phyloP scores from a whole-genome alignment of 2,329 filamentous ascomycete species.

The Sporothrix schenckii region DNA sequence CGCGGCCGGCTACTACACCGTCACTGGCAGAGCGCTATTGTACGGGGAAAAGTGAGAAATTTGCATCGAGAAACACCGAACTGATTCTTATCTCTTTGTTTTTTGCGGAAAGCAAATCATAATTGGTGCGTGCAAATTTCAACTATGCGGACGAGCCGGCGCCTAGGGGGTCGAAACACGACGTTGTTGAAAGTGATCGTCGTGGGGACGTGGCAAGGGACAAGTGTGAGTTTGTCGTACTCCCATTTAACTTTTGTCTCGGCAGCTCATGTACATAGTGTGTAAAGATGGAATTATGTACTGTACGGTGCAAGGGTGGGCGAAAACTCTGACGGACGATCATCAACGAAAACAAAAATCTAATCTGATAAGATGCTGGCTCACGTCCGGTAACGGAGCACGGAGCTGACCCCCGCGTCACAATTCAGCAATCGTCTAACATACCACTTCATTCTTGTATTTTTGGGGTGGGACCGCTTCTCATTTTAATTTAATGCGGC shows the following conservation, averaged over 20 bases:
- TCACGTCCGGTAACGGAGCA: background rate
- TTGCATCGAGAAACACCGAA: background rate
- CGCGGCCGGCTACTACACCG: background rate
- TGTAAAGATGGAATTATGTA: background rate
- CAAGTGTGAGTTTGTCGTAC: background rate
- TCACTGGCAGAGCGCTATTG: background rate
- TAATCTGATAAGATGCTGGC: conserved; percentile 31
- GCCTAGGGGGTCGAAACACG: background rate
- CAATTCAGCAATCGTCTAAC: background rate
- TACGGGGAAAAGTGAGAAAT: no score
- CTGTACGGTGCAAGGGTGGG: background rate
- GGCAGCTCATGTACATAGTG: conserved; percentile 18
- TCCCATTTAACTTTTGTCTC: background rate
- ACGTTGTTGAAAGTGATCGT: background rate
- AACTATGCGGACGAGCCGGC: background rate
- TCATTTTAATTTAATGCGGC: background rate
- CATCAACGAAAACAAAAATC: conserved; percentile 15
- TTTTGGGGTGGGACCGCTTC: conserved; percentile 3
- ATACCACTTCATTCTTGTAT: background rate
- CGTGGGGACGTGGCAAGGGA: background rate
- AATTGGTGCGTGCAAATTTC: background rate
- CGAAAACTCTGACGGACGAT: conserved; percentile 13
- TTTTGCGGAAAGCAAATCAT: background rate
- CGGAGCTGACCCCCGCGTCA: background rate
- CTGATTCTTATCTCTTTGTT: background rate